phyloP scores from a whole-genome alignment of 2,329 filamentous ascomycete genomes.

The Eutypella sp. region DNA sequence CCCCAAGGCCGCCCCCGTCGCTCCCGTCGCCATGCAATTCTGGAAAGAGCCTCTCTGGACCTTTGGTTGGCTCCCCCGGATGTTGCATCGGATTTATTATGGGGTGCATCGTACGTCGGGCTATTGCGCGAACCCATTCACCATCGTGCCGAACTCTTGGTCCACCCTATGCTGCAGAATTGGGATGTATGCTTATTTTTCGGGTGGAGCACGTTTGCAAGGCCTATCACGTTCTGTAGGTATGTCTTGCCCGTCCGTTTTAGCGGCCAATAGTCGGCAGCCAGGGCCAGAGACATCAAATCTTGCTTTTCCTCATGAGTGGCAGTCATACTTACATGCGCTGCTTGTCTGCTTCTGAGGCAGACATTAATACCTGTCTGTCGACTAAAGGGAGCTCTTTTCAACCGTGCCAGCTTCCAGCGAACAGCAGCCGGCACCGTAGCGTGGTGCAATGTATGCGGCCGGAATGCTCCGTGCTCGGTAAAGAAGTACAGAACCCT shows the following conservation, averaged over 20 bases:
- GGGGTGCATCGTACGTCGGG: slow-evolving; percentile 1
- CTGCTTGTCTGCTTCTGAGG: background rate
- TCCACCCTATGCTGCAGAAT: slow-evolving; percentile 7
- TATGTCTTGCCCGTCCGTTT: background rate
- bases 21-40: background rate
- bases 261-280: background rate
- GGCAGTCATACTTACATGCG: background rate
- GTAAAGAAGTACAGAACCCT: slow-evolving; percentile 12
- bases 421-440: background rate
- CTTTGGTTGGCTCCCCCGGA: slow-evolving; percentile 2
- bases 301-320: background rate
- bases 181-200: background rate
- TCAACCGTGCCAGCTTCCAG: background rate
- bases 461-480: slow-evolving; percentile 22
- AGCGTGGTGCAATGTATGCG: background rate
- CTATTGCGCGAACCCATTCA: slow-evolving; percentile 9
- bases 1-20: too few species aligned
- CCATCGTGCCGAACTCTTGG: slow-evolving; percentile 9
- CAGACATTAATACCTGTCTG: background rate
- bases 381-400: background rate
- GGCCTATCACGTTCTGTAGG: background rate
- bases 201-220: slow-evolving; percentile 5
- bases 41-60: background rate
- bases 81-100: slow-evolving; percentile 3
- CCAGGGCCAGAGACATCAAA: background rate